Percentiles rank a stretch among this genome's conserved stretches.
Evolutionary conservation across 306 rosid species (phyloP).

Genomic region (Urtica urens): DNA sequence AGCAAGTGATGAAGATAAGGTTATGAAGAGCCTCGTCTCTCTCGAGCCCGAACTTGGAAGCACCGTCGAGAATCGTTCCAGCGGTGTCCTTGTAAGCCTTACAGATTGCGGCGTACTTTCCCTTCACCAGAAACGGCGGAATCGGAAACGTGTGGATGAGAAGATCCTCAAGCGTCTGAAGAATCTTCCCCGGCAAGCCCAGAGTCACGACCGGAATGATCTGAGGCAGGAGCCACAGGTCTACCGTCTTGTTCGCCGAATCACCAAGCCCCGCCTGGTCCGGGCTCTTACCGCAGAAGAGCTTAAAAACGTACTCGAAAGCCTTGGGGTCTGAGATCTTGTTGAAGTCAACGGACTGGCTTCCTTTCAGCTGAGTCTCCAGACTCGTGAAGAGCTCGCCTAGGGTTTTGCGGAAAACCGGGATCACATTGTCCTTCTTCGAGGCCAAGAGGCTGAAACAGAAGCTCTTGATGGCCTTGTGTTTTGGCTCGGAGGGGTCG

Average conservation of each 20-base stretch:
- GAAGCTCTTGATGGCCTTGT: constrained; percentile 29
- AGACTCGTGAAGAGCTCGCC: constrained; percentile 21
- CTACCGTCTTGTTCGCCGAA: constrained; percentile 30
- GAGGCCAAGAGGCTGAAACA: constrained; percentile 22
- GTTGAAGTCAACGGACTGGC: constrained; percentile 24
- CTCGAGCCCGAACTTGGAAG: constrained; percentile 40
- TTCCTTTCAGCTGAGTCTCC: constrained; percentile 14
- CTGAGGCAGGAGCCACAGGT: constrained; percentile 38
- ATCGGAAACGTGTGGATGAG: constrained; percentile 34
- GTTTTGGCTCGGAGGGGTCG: constrained; percentile 49
- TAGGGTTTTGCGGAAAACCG: constrained; percentile 27
- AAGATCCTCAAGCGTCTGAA: constrained; percentile 37
- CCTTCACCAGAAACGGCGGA: constrained; percentile 38
- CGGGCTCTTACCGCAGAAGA: constrained; percentile 29
- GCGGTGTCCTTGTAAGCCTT: constrained; percentile 20
- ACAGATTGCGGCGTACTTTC: constrained; percentile 33
- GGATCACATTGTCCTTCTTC: constrained; percentile 26
- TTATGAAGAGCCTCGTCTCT: constrained; percentile 63
- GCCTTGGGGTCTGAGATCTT: constrained; percentile 10
- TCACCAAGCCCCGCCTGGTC: constrained; percentile 14
- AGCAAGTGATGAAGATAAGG: constrained; percentile 39
- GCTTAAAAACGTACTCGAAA: constrained; percentile 39
- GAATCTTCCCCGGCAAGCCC: constrained; percentile 27
- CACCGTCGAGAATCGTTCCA: constrained; percentile 29
- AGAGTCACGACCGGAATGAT: constrained; percentile 39